Evolutionary conservation across 2,329 filamentous ascomycete genomes (phyloP).

Genomic region (Penicillium frequentans): DNA sequence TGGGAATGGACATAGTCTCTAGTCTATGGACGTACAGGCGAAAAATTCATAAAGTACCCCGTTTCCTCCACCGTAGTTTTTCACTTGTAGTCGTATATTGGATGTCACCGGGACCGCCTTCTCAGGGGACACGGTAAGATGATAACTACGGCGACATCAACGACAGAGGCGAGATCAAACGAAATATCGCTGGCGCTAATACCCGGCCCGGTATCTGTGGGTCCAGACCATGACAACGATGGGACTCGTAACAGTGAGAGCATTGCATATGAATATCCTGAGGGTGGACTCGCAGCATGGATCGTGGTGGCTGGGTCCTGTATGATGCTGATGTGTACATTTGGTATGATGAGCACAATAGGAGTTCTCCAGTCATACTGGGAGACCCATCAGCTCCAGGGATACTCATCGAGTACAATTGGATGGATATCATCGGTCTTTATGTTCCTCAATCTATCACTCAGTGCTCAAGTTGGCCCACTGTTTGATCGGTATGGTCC

Average conservation of each 20-base stretch:
- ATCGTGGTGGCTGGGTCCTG: slow-evolving; percentile 1
- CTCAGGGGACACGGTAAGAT: not conserved
- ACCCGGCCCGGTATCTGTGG: not conserved
- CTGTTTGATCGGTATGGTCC: slow-evolving; percentile 52
- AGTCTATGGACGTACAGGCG: not conserved
- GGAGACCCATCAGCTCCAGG: slow-evolving; percentile 44
- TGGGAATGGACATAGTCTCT: not conserved
- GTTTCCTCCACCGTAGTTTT: not conserved
- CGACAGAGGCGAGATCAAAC: not conserved
- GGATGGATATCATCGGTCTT: slow-evolving; percentile 53
- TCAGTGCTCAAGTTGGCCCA: slow-evolving; percentile 51
- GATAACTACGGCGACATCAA: not conserved
- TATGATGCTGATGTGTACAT: slow-evolving; percentile 16
- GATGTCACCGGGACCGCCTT: not conserved
- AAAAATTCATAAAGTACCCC: not conserved
- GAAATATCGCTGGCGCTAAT: not conserved
- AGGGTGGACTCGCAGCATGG: slow-evolving; percentile 1
- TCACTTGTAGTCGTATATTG: not conserved
- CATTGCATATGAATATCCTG: not conserved
- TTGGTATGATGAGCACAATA: slow-evolving; percentile 26
- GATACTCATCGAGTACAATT: slow-evolving; percentile 45
- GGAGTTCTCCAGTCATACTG: slow-evolving; percentile 52
- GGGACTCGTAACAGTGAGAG: not conserved
- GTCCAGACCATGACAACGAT: not conserved
- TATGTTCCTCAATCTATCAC: slow-evolving; percentile 45